Percentiles rank a stretch among this genome's conserved stretches.
phyloP scores from a whole-genome alignment of 2,329 filamentous ascomycete genomes.

The Cytospora chrysosperma region DNA sequence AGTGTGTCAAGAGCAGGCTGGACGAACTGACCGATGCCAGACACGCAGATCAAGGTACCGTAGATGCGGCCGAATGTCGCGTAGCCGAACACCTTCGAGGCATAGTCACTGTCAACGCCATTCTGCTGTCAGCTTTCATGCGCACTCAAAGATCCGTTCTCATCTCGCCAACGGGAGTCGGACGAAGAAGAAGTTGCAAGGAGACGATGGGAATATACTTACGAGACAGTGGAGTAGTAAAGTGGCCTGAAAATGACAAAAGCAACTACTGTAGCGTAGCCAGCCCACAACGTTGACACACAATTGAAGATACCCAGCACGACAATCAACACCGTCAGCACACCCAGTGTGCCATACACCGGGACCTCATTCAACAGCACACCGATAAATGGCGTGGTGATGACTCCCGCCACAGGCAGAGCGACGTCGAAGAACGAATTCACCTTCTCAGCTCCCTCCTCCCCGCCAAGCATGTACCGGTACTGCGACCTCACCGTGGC shows the following conservation, averaged over 20 bases:
- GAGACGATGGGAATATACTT: slow-evolving; percentile 32
- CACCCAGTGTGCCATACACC: slow-evolving; percentile 57
- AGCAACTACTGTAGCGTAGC: slow-evolving; percentile 64
- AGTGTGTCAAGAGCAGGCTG: slow-evolving; percentile 69
- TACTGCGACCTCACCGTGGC: slow-evolving; percentile 71
- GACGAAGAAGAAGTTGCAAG: no score
- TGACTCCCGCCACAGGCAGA: slow-evolving; percentile 67
- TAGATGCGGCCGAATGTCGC: slow-evolving; percentile 80
- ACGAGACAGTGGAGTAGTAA: slow-evolving; percentile 74
- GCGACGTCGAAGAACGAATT: slow-evolving; percentile 45
- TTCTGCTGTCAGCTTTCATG: not conserved
- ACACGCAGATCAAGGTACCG: slow-evolving; percentile 70
- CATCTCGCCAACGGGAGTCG: no score
- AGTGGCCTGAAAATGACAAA: slow-evolving; percentile 73
- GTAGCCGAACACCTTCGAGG: slow-evolving; percentile 76
- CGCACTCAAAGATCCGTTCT: no score
- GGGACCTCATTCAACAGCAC: slow-evolving; percentile 65
- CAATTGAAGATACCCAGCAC: slow-evolving; percentile 65
- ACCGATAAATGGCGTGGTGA: slow-evolving; percentile 71
- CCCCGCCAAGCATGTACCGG: slow-evolving; percentile 58
- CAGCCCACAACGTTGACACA: slow-evolving; percentile 48
- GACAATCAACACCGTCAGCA: slow-evolving; percentile 60
- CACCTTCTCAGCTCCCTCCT: slow-evolving; percentile 36
- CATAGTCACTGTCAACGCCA: slow-evolving; percentile 56
- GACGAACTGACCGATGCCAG: slow-evolving; percentile 68